Conservation (phyloP, 148 eudicot species). For the Fagopyrum tataricum region DNA sequence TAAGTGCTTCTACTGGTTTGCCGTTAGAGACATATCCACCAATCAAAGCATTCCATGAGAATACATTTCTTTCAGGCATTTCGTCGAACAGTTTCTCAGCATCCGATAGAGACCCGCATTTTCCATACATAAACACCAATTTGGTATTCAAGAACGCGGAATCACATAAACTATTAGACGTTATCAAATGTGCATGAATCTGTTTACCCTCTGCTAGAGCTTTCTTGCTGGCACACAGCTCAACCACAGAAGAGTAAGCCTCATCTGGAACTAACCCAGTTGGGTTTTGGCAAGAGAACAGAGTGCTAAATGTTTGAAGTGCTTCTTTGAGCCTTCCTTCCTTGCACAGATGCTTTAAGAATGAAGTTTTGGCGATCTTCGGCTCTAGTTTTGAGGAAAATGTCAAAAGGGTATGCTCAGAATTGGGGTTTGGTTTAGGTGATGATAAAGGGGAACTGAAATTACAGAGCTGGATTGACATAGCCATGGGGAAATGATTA, state of each 20-base stretch:
- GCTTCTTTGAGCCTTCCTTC: conserved; percentile 35
- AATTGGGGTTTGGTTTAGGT: conserved; percentile 11
- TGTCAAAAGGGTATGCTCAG: neutral
- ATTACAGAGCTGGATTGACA: neutral
- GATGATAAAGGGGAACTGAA: neutral
- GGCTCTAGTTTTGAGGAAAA: conserved; percentile 16
- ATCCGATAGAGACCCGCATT: conserved; percentile 46
- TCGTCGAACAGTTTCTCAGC: conserved; percentile 71
- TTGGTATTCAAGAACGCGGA: conserved; percentile 48
- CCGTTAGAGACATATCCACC: conserved; percentile 67
- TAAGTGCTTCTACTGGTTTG: conserved; percentile 39
- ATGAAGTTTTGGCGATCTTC: conserved; percentile 21
- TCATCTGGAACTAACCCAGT: conserved; percentile 35
- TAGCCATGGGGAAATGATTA: neutral
- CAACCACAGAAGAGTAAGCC: conserved; percentile 55
- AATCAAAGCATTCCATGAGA: conserved; percentile 87
- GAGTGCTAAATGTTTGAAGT: conserved; percentile 34
- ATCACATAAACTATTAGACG: conserved; percentile 23
- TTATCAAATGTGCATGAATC: conserved; percentile 58
- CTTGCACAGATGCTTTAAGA: conserved; percentile 33
- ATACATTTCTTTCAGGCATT: conserved; percentile 54
- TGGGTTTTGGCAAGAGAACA: conserved; percentile 19
- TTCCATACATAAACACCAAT: conserved; percentile 71
- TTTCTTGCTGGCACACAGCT: conserved; percentile 53
- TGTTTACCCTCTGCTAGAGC: conserved; percentile 43